Percentiles rank a stretch among this genome's conserved stretches.
phyloP scores from a whole-genome alignment of 768 basidiomycete species.

The Gloeophyllum trabeum region DNA sequence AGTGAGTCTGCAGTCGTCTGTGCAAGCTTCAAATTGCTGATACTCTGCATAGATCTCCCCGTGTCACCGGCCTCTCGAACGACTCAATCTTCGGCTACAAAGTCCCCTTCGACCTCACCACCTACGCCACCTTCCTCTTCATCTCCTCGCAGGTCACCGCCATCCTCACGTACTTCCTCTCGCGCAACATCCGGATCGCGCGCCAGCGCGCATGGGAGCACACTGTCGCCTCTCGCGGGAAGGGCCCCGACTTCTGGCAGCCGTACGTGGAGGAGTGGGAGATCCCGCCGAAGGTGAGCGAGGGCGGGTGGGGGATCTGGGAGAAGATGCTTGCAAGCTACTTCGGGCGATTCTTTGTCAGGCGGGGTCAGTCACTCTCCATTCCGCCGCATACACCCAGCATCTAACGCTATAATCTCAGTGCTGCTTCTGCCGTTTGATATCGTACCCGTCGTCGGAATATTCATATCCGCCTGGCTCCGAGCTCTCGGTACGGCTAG shows the following conservation, averaged over 20 bases:
- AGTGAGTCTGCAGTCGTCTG: conserved; percentile 26
- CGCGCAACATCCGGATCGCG: conserved; percentile 73
- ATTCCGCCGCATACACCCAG: too few species aligned
- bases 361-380: conserved; percentile 31
- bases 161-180: conserved; percentile 76
- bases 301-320: conserved; percentile 13
- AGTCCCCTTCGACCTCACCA: conserved; percentile 57
- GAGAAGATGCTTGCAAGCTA: conserved; percentile 22
- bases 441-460: conserved; percentile 48
- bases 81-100: conserved; percentile 55
- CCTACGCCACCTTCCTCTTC: conserved; percentile 68
- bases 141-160: conserved; percentile 62
- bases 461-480: conserved; percentile 47
- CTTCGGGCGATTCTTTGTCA: conserved; percentile 30
- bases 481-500: conserved; percentile 59
- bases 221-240: conserved; percentile 75
- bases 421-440: conserved; percentile 57
- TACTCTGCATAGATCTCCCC: conserved; percentile 36
- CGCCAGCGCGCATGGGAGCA: conserved; percentile 70
- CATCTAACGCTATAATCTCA: too few species aligned
- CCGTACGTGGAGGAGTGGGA: conserved; percentile 80
- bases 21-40: not conserved
- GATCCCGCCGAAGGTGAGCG: conserved; percentile 25
- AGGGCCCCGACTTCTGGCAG: conserved; percentile 75
- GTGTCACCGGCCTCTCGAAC: conserved; percentile 48